Percentiles rank a stretch among this genome's conserved stretches.
Conservation (phyloP, 306 rosid species). For the Betula pendula region DNA sequence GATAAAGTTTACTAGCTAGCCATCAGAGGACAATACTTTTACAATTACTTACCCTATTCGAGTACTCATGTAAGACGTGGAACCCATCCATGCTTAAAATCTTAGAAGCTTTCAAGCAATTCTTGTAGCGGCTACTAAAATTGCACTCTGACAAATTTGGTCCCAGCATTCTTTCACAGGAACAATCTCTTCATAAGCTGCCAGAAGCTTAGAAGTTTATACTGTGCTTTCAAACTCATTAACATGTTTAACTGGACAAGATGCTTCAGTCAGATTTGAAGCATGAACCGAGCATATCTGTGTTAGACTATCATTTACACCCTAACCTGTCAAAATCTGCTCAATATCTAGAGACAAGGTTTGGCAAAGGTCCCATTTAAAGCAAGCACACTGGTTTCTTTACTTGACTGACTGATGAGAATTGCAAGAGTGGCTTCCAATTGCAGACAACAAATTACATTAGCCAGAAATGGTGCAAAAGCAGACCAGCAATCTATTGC, state of each 20-base stretch:
- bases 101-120: constrained; percentile 71
- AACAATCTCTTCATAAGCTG: constrained; percentile 81
- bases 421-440: constrained; percentile 87
- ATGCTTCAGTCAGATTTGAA: constrained; percentile 68
- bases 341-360: constrained; percentile 78
- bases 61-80: constrained; percentile 55
- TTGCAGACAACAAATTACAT: constrained; percentile 94
- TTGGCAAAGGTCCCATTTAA: constrained; percentile 63
- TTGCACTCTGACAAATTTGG: too few relatives aligned
- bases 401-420: constrained; percentile 87
- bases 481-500: constrained; percentile 83
- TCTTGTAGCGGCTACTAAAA: constrained; percentile 78
- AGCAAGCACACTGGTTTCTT: constrained; percentile 63
- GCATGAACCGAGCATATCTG: constrained; percentile 66
- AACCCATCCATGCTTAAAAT: constrained; percentile 51
- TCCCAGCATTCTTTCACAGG: constrained; percentile 93
- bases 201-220: too few relatives aligned
- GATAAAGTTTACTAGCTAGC: constrained; percentile 83
- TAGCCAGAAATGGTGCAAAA: constrained; percentile 84
- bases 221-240: constrained; percentile 61
- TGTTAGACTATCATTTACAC: constrained; percentile 57
- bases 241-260: constrained; percentile 74
- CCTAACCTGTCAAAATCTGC: constrained; percentile 84
- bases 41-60: constrained; percentile 60
- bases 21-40: constrained; percentile 76